A percentile compares a stretch with the other conserved stretches of the same genome.
Conservation (phyloP, 2,329 filamentous ascomycete genomes). For the Rhinocladiella similis region DNA sequence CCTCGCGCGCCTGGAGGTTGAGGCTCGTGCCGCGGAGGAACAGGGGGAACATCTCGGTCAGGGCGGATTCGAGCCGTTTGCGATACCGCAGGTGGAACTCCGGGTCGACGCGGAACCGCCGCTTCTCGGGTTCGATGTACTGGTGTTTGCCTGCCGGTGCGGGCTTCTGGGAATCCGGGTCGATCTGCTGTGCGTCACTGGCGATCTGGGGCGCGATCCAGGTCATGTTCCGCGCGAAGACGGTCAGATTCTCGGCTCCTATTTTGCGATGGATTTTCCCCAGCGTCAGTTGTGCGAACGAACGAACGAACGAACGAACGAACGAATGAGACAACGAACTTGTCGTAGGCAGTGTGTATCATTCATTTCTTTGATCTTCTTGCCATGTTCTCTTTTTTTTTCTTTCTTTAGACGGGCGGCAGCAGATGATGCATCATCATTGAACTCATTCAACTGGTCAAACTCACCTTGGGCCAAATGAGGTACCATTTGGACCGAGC, state of each 20-base stretch:
- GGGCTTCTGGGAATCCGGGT: conserved; percentile 17
- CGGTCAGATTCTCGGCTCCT: conserved; percentile 31
- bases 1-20: conserved; percentile 12
- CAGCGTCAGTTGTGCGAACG: too few relatives aligned
- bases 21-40: conserved; percentile 16
- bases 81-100: conserved; percentile 20
- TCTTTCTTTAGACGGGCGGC: too few relatives aligned
- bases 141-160: conserved; percentile 24
- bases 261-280: too few relatives aligned
- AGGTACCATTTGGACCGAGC: conserved; percentile 33
- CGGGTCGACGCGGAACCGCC: conserved; percentile 18
- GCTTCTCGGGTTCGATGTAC: conserved; percentile 26
- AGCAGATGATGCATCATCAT: too few relatives aligned
- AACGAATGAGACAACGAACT: too few relatives aligned
- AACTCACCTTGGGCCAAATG: conserved; percentile 31
- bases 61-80: conserved; percentile 28
- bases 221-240: conserved; percentile 34
- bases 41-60: conserved; percentile 43
- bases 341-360: too few relatives aligned
- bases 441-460: too few relatives aligned
- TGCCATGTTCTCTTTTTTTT: too few relatives aligned
- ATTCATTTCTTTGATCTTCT: too few relatives aligned
- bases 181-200: conserved; percentile 20
- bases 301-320: too few relatives aligned
- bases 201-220: conserved; percentile 31